These are phyloP conservation scores for Penicillium sp. DNA, from an alignment of 2,329 filamentous ascomycete species.

Conservation along the genomic window DNA sequence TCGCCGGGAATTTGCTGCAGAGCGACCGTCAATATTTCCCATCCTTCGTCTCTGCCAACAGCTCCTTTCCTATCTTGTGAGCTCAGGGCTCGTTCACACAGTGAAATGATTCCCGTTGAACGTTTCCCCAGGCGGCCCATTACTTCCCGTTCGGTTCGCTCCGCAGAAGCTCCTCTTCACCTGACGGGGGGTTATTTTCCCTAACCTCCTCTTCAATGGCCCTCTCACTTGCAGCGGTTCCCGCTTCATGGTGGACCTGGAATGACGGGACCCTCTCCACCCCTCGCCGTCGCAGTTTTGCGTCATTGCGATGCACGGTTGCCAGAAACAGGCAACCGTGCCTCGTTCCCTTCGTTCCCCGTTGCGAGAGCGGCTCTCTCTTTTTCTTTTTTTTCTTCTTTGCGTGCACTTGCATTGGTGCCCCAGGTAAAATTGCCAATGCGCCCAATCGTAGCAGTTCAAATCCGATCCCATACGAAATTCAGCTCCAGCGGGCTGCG, in stretches of 20 bases:
- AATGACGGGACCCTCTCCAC: not conserved
- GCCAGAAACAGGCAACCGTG: constrained; percentile 13
- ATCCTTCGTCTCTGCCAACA: not conserved
- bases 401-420: not conserved
- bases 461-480: constrained; percentile 20
- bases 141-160: constrained; percentile 1
- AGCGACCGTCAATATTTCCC: not conserved
- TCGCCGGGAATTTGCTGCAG: not conserved
- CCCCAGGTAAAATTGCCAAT: constrained; percentile 10
- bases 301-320: constrained; percentile 10
- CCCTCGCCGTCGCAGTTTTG: not conserved
- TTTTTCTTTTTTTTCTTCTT: not conserved
- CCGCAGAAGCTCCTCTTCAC: not conserved
- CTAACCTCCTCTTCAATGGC: not conserved
- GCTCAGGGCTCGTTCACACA: not conserved
- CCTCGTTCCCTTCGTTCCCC: not conserved
- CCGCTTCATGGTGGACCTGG: constrained; percentile 1
- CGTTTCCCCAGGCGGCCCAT: not conserved
- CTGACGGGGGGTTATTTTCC: not conserved
- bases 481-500: constrained; percentile 16
- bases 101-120: not conserved
- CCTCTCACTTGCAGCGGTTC: constrained; percentile 2
- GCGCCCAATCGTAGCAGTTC: constrained; percentile 13
- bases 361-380: not conserved
- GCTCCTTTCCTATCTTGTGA: not conserved